Percentiles rank a stretch among this genome's conserved stretches.
These are phyloP conservation scores for Epichloe coenophiala DNA, from an alignment of 2,329 filamentous ascomycete species.

Conservation along the genomic window DNA sequence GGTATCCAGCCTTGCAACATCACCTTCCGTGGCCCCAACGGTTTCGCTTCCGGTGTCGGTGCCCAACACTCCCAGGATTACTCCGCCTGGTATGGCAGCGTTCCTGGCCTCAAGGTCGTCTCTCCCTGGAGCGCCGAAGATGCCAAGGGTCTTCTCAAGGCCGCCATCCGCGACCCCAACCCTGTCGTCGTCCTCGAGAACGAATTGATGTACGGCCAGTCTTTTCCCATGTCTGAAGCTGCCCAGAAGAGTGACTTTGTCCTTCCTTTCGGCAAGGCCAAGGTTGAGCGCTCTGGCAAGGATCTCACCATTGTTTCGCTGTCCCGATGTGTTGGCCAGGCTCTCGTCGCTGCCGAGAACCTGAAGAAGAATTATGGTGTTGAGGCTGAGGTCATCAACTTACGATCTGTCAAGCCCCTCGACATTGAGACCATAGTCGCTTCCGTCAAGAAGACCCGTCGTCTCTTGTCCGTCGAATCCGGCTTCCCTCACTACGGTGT, in stretches of 20 bases:
- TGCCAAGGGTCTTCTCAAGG: constrained; percentile 95
- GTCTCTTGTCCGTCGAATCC: constrained; percentile 82
- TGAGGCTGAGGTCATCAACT: constrained; percentile 93
- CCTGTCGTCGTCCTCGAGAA: constrained; percentile 86
- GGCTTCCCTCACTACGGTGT: constrained; percentile 95
- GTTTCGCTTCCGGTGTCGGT: constrained; percentile 87
- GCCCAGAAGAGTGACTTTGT: constrained; percentile 96
- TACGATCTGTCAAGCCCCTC: constrained; percentile 92
- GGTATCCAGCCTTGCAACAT: constrained; percentile 99
- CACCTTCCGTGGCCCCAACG: constrained; percentile 98
- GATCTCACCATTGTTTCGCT: constrained; percentile 92
- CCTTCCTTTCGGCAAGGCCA: constrained; percentile 94
- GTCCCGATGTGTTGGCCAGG: constrained; percentile 90
- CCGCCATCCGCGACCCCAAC: constrained; percentile 95
- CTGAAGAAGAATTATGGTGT: constrained; percentile 95
- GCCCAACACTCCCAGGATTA: constrained; percentile 99
- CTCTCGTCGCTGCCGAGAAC: constrained; percentile 73
- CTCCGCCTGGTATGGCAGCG: constrained; percentile 96
- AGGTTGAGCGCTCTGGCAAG: constrained; percentile 92
- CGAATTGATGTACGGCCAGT: constrained; percentile 82
- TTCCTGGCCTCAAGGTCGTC: constrained; percentile 94
- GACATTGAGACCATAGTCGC: constrained; percentile 92
- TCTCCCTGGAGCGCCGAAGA: constrained; percentile 97
- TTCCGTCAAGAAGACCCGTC: constrained; percentile 97
- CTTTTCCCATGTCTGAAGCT: constrained; percentile 94